Evolutionary conservation across 1,284 basidiomycete species (phyloP).

Genomic region (Austropuccinia psidii): DNA sequence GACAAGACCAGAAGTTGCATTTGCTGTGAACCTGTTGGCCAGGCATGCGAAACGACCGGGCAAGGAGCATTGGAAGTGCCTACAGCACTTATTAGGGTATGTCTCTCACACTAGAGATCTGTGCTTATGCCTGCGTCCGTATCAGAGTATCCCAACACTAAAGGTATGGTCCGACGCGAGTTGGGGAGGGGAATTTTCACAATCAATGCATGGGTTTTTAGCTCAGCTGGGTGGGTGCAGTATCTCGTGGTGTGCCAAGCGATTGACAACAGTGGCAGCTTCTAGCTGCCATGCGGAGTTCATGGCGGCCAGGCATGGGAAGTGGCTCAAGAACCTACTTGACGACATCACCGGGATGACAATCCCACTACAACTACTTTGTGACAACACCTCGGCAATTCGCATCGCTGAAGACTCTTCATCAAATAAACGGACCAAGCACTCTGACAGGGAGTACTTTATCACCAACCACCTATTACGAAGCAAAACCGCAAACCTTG

Average conservation of each 20-base stretch:
- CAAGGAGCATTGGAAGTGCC: background rate
- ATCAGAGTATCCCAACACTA: too few species aligned
- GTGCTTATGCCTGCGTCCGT: background rate
- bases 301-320: too few species aligned
- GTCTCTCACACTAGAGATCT: background rate
- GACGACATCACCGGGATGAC: too few species aligned
- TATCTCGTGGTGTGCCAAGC: background rate
- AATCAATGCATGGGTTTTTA: background rate
- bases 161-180: too few species aligned
- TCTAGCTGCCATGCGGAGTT: background rate
- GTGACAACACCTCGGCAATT: too few species aligned
- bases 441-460: too few species aligned
- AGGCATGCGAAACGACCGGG: background rate
- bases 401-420: too few species aligned
- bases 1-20: background rate
- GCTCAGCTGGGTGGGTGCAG: background rate
- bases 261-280: background rate
- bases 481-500: too few species aligned
- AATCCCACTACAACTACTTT: too few species aligned
- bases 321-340: too few species aligned
- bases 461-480: too few species aligned
- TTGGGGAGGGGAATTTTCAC: background rate
- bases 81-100: background rate
- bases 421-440: too few species aligned
- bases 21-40: background rate